Evolutionary conservation across 2,329 filamentous ascomycete genomes (phyloP).

Genomic region (Microdochium nivale): DNA sequence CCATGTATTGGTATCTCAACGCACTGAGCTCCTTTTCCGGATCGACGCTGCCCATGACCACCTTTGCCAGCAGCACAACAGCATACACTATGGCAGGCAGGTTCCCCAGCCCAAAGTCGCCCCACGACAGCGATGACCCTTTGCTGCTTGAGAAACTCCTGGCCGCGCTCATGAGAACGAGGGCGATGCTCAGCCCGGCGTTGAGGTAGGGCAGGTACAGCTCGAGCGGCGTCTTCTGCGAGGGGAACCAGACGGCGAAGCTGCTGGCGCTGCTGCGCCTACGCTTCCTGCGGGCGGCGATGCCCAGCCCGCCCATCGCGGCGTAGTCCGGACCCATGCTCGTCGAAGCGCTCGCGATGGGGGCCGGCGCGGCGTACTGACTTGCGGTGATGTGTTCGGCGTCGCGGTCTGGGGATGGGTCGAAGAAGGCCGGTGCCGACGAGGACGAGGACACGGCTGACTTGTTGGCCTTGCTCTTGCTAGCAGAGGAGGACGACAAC

Average conservation of each 20-base stretch:
- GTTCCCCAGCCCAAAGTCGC: conserved; percentile 34
- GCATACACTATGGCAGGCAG: conserved; percentile 51
- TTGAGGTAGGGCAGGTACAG: conserved; percentile 54
- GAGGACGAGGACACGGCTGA: conserved; percentile 6
- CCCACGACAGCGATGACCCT: conserved; percentile 10
- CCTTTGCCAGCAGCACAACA: conserved; percentile 52
- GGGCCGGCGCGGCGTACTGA: no score
- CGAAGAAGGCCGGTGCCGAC: background rate
- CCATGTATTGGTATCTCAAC: conserved; percentile 60
- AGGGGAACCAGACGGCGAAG: conserved; percentile 7
- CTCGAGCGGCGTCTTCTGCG: conserved; percentile 38
- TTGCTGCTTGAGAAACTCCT: conserved; percentile 21
- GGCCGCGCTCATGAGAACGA: conserved; percentile 35
- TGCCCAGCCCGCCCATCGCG: background rate
- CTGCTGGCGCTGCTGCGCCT: conserved; percentile 10
- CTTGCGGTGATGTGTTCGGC: background rate
- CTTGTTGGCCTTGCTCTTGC: conserved; percentile 7
- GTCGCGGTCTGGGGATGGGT: background rate
- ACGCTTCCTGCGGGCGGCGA: conserved; percentile 6
- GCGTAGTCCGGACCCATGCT: background rate
- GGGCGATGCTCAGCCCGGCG: conserved; percentile 41
- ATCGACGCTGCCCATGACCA: conserved; percentile 61
- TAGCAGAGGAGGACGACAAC: conserved; percentile 16
- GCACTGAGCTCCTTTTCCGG: conserved; percentile 53
- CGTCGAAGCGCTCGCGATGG: background rate